A percentile compares a stretch with the other conserved stretches of the same genome.
phyloP scores from a whole-genome alignment of 257 asterid genomes.

The Solanum gracilifrons region DNA sequence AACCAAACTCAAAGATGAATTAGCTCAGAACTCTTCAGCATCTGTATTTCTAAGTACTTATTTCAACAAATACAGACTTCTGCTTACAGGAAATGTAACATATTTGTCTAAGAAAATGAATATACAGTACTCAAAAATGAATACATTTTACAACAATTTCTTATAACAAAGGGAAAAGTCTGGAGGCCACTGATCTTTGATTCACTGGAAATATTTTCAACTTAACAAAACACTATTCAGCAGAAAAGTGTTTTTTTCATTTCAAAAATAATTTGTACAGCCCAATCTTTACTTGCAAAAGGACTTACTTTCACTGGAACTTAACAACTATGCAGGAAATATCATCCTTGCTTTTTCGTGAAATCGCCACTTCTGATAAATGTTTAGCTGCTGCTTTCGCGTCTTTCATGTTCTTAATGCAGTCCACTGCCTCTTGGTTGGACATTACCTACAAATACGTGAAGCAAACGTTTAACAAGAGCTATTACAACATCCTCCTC shows the following conservation, averaged over 20 bases:
- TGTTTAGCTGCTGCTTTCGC: slow-evolving; percentile 68
- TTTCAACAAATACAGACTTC: neutral
- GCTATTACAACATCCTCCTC: neutral
- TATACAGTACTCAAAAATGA: neutral
- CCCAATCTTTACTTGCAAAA: neutral
- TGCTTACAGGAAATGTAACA: neutral
- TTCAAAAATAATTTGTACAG: slow-evolving; percentile 1
- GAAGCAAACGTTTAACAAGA: neutral
- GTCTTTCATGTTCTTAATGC: slow-evolving; percentile 50
- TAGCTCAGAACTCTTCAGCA: neutral
- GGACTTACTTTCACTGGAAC: slow-evolving; percentile 28
- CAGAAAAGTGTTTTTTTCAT: neutral
- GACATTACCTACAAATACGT: slow-evolving; percentile 58
- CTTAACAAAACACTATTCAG: neutral
- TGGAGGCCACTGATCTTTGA: neutral
- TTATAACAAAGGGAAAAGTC: neutral
- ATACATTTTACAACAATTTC: neutral
- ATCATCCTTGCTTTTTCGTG: slow-evolving; percentile 75
- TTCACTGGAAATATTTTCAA: neutral
- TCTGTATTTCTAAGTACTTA: neutral
- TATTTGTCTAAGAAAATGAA: neutral
- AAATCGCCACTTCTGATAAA: slow-evolving; percentile 46
- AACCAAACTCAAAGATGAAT: neutral
- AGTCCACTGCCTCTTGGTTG: slow-evolving; percentile 80
- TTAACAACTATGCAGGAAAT: slow-evolving; percentile 88